Conservation (phyloP, 129 eudicot species). For the Lonicera japonica region DNA sequence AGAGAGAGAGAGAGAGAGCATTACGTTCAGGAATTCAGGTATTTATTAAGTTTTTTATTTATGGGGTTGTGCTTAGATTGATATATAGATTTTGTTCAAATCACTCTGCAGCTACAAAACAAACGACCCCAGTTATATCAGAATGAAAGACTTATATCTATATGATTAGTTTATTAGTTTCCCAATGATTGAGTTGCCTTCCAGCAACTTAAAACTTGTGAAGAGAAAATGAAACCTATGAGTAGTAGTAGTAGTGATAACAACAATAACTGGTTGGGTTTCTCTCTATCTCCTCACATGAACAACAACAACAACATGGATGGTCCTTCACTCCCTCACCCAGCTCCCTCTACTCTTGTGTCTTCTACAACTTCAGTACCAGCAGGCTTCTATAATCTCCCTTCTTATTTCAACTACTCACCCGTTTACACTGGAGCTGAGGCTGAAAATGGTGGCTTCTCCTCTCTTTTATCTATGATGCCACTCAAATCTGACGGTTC, state of each 20-base stretch:
- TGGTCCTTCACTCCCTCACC: conserved; percentile 19
- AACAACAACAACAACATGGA: conserved; percentile 18
- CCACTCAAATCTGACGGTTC: conserved; percentile 85
- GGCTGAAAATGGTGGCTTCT: conserved; percentile 32
- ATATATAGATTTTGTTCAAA: conserved; percentile 29
- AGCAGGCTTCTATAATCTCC: conserved; percentile 7
- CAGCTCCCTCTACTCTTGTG: not conserved
- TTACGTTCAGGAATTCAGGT: not conserved
- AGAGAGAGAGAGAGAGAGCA: conserved; percentile 21
- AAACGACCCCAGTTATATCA: conserved; percentile 8
- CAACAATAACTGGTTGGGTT: conserved; percentile 63
- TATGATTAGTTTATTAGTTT: conserved; percentile 21
- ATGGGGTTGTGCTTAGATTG: conserved; percentile 12
- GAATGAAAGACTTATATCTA: conserved; percentile 5
- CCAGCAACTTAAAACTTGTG: conserved; percentile 5
- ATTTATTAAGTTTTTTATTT: conserved; percentile 1
- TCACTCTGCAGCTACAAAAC: conserved; percentile 35
- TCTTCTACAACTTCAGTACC: not conserved
- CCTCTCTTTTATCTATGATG: conserved; percentile 36
- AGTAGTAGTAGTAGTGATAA: conserved; percentile 21
- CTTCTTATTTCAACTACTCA: conserved; percentile 46
- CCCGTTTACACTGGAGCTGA: conserved; percentile 31
- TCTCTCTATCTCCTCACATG: conserved; percentile 64
- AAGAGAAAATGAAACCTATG: conserved; percentile 44
- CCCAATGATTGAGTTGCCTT: conserved; percentile 40